These are phyloP conservation scores for Trypanosoma vivax DNA, from an alignment of 208 protist genomes.

Conservation along the genomic window DNA sequence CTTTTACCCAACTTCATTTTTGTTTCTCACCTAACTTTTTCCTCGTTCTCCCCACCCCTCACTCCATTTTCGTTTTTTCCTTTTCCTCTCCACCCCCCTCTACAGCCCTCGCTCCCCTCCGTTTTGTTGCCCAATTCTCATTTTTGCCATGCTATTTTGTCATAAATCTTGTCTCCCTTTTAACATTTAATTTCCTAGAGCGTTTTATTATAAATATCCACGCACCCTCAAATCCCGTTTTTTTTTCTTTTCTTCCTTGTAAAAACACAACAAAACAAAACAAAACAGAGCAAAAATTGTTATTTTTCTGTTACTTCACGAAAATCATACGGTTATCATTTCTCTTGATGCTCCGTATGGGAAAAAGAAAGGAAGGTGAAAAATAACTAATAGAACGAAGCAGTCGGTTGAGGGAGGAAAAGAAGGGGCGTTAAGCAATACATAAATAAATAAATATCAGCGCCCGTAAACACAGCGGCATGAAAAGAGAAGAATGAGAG, in stretches of 20 bases:
- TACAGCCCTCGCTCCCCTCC: slow-evolving; percentile 10
- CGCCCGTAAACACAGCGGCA: background rate
- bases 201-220: too few species aligned
- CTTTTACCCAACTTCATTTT: background rate
- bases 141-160: too few species aligned
- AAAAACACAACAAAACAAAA: too few species aligned
- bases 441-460: background rate
- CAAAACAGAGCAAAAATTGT: background rate
- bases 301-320: background rate
- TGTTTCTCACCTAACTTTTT: slow-evolving; percentile 1
- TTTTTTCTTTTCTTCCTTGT: too few species aligned
- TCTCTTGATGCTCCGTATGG: too few species aligned
- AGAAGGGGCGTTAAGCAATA: background rate
- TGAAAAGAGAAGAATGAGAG: background rate
- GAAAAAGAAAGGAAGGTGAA: background rate
- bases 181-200: too few species aligned
- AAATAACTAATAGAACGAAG: background rate
- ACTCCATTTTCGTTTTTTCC: slow-evolving; percentile 3
- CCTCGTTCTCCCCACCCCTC: background rate
- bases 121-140: background rate
- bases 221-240: too few species aligned
- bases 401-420: background rate
- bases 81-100: slow-evolving; percentile 1
- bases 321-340: background rate
- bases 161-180: too few species aligned